phyloP scores from a whole-genome alignment of 495 filamentous ascomycete genomes.

The Lichenothelia convexa region DNA sequence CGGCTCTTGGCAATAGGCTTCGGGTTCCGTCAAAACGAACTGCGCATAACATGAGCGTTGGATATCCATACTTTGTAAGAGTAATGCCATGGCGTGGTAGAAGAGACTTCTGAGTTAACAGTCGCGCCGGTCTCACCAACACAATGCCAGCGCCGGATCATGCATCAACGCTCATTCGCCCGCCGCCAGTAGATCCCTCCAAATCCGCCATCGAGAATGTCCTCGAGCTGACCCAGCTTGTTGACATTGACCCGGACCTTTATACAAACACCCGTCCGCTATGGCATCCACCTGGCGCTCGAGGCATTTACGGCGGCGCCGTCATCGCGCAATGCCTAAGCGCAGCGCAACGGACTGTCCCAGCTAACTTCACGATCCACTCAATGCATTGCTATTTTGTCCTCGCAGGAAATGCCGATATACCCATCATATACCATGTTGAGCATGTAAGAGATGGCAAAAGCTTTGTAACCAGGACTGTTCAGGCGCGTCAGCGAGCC shows the following conservation, averaged over 20 bases:
- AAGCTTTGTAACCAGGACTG: slow-evolving; percentile 83
- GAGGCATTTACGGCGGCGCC: slow-evolving; percentile 82
- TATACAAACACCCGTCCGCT: slow-evolving; percentile 84
- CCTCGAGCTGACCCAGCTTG: slow-evolving; percentile 62
- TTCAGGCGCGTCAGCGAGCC: slow-evolving; percentile 82
- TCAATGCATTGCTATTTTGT: slow-evolving; percentile 99
- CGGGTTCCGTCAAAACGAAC: no score
- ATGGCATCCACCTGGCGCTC: slow-evolving; percentile 80
- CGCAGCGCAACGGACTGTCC: slow-evolving; percentile 75
- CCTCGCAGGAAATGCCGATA: slow-evolving; percentile 63
- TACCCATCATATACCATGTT: slow-evolving; percentile 84
- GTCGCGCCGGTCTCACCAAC: no score
- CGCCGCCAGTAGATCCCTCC: slow-evolving; percentile 49
- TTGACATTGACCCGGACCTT: slow-evolving; percentile 71
- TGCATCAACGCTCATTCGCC: slow-evolving; percentile 47
- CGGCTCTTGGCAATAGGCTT: no score
- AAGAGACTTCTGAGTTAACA: no score
- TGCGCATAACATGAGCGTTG: no score
- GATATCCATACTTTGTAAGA: no score
- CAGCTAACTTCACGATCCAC: slow-evolving; percentile 61
- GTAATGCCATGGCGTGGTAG: no score
- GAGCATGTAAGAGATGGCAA: slow-evolving; percentile 81
- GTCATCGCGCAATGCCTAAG: slow-evolving; percentile 84
- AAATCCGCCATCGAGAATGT: slow-evolving; percentile 76
- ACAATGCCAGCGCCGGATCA: background rate